phyloP scores from a whole-genome alignment of 495 filamentous ascomycete genomes.

The Lichina pygmaea region DNA sequence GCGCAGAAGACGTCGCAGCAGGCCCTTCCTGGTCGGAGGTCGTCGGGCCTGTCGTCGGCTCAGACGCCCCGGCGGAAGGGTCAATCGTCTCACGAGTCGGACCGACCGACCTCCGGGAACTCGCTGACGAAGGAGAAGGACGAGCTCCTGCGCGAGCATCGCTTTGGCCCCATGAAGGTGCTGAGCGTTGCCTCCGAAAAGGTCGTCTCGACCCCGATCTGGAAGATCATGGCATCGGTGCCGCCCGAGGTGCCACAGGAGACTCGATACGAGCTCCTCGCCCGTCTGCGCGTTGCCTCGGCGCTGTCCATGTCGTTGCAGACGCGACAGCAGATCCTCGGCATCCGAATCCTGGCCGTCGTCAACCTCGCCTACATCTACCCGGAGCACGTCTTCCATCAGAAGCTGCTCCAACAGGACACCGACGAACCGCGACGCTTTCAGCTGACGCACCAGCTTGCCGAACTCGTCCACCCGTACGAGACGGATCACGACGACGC shows the following conservation, averaged over 20 bases:
- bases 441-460: conserved; percentile 77
- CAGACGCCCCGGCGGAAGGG: not conserved
- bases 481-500: conserved; percentile 35
- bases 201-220: not conserved
- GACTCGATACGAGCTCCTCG: conserved; percentile 62
- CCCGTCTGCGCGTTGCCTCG: conserved; percentile 54
- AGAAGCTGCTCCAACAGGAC: conserved; percentile 68
- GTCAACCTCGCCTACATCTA: conserved; percentile 83
- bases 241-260: conserved; percentile 35
- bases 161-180: not conserved
- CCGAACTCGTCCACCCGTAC: conserved; percentile 57
- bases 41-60: not conserved
- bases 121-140: not conserved
- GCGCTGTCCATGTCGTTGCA: conserved; percentile 37
- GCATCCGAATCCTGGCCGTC: conserved; percentile 61
- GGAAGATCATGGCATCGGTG: not conserved
- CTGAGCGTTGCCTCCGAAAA: not conserved
- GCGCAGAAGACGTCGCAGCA: not conserved
- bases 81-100: not conserved
- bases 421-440: conserved; percentile 71
- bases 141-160: not conserved
- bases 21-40: not conserved
- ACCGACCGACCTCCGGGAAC: not conserved
- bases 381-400: conserved; percentile 47
- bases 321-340: conserved; percentile 47